Conservation (phyloP, 2,329 filamentous ascomycete genomes). For the Botryotinia convoluta region DNA sequence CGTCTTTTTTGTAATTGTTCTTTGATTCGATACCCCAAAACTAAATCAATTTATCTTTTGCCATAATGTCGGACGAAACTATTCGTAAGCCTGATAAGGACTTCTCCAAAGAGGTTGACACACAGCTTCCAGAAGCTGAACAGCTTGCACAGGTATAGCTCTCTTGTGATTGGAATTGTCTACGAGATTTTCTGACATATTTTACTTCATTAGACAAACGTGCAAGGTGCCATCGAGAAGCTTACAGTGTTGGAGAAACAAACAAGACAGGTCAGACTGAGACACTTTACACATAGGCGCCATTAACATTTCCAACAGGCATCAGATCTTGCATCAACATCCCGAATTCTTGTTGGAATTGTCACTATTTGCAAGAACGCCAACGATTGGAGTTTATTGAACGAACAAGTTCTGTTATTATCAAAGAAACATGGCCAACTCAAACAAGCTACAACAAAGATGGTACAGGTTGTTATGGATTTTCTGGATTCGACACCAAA, state of each 20-base stretch:
- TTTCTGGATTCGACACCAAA: constrained; percentile 86
- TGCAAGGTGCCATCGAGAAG: constrained; percentile 89
- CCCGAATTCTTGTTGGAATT: constrained; percentile 80
- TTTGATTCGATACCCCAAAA: neutral
- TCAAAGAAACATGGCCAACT: constrained; percentile 99
- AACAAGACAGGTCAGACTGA: constrained; percentile 74
- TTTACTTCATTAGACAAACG: constrained; percentile 57
- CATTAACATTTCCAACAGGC: constrained; percentile 55
- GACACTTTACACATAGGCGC: constrained; percentile 18
- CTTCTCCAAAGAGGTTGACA: constrained; percentile 94
- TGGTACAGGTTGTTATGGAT: constrained; percentile 94
- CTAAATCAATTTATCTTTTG: constrained; percentile 7
- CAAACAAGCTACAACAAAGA: constrained; percentile 97
- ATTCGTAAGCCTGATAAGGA: constrained; percentile 79
- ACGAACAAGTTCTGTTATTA: constrained; percentile 91
- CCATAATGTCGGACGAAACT: constrained; percentile 38
- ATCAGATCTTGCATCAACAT: constrained; percentile 93
- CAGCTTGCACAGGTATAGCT: constrained; percentile 74
- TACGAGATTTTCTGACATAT: constrained; percentile 28
- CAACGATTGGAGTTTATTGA: constrained; percentile 89
- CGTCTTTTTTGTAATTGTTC: neutral
- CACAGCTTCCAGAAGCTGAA: constrained; percentile 86
- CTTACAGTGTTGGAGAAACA: constrained; percentile 91
- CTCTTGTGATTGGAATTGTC: neutral
- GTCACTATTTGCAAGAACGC: constrained; percentile 93